These are phyloP conservation scores for Metschnikowia dekortorum DNA, from an alignment of 805 yeast species.

Conservation along the genomic window DNA sequence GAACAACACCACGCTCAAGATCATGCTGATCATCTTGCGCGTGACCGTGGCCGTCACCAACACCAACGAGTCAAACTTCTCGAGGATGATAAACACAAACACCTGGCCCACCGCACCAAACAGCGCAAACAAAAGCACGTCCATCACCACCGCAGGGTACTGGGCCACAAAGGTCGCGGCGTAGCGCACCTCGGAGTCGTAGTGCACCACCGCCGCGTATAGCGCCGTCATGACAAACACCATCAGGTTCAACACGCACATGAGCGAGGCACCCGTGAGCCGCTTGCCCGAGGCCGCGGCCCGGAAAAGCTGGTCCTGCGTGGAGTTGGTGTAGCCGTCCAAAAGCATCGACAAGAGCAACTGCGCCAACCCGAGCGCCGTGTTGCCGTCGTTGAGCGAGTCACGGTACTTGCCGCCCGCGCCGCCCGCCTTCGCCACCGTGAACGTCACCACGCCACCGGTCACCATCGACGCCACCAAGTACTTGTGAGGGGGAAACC, in stretches of 20 bases:
- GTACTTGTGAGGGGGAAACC: constrained; percentile 73
- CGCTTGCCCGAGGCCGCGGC: constrained; percentile 14
- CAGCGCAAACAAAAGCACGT: constrained; percentile 61
- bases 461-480: constrained; percentile 77
- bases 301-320: constrained; percentile 82
- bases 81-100: constrained; percentile 83
- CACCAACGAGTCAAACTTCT: constrained; percentile 77
- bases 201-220: constrained; percentile 44
- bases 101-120: constrained; percentile 92
- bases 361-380: constrained; percentile 54
- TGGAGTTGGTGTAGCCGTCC: constrained; percentile 90
- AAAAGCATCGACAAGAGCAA: constrained; percentile 62
- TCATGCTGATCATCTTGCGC: constrained; percentile 93
- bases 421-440: constrained; percentile 44
- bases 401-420: constrained; percentile 20
- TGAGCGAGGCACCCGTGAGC: constrained; percentile 81
- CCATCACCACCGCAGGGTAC: constrained; percentile 54
- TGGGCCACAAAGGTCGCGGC: constrained; percentile 43
- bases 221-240: constrained; percentile 43
- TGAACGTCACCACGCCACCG: constrained; percentile 75
- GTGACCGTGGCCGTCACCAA: constrained; percentile 94
- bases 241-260: constrained; percentile 60
- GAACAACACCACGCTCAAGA: constrained; percentile 78
- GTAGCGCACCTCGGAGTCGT: constrained; percentile 43
- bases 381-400: constrained; percentile 38